Conservation (phyloP, 305 asterid genomes). For the Rubia balearica region DNA sequence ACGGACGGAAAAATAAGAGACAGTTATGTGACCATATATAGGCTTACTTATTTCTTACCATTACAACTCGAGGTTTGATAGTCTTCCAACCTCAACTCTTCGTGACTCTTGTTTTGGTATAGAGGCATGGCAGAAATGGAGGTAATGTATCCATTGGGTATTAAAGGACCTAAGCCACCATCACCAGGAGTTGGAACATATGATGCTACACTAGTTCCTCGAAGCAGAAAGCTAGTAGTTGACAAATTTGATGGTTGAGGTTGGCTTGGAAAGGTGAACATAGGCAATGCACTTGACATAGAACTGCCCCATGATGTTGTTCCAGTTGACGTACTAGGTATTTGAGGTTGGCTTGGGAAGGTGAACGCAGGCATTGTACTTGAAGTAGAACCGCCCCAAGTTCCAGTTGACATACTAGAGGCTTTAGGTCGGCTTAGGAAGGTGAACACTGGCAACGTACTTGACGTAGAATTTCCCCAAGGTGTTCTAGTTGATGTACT, state of each 20-base stretch:
- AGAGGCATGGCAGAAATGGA: conserved; percentile 19
- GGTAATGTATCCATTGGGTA: not conserved
- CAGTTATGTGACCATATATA: not conserved
- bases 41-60: conserved; percentile 1
- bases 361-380: not conserved
- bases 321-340: not conserved
- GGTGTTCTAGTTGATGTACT: too few relatives aligned
- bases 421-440: too few relatives aligned
- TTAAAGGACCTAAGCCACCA: too few relatives aligned
- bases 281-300: not conserved
- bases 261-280: not conserved
- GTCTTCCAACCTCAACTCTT: conserved; percentile 20
- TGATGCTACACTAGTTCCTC: conserved; percentile 12
- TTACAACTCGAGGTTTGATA: not conserved
- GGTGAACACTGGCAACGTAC: too few relatives aligned
- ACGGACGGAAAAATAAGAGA: not conserved
- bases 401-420: too few relatives aligned
- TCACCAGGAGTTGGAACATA: not conserved
- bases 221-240: not conserved
- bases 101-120: conserved; percentile 15
- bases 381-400: not conserved
- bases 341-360: not conserved
- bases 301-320: not conserved
- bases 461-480: too few relatives aligned
- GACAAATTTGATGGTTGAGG: not conserved